A percentile compares a stretch with the other conserved stretches of the same genome.
phyloP scores from a whole-genome alignment of 306 rosid genomes.

The Prunus padus region DNA sequence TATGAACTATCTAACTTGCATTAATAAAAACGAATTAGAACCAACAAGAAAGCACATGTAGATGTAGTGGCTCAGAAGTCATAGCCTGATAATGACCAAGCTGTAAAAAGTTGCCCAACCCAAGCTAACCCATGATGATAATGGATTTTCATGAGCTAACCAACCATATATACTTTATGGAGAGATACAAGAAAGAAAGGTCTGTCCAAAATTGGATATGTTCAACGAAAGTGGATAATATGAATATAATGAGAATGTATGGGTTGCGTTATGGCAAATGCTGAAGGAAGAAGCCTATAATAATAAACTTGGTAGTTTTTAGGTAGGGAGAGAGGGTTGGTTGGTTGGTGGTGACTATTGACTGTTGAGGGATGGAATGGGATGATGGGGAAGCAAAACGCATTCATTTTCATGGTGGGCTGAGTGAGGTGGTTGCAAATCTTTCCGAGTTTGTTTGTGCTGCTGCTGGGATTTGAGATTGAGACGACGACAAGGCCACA shows the following conservation, averaged over 20 bases:
- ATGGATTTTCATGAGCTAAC: neutral
- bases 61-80: neutral
- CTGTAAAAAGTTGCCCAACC: neutral
- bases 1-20: neutral
- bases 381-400: neutral
- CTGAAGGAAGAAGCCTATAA: neutral
- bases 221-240: neutral
- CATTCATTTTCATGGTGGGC: constrained; percentile 5
- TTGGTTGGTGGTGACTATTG: neutral
- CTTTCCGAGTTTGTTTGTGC: neutral
- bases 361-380: neutral
- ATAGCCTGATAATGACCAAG: neutral
- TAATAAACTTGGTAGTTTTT: neutral
- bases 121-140: neutral
- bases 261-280: constrained; percentile 5
- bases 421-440: neutral
- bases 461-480: neutral
- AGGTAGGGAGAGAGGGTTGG: neutral
- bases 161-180: too few species aligned
- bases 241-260: neutral
- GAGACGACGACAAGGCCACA: neutral
- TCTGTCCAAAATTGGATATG: neutral
- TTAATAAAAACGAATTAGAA: neutral
- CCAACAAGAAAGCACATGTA: neutral
- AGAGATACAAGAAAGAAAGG: too few species aligned